Percentiles rank a stretch among this genome's conserved stretches.
Evolutionary conservation across 2,329 filamentous ascomycete genomes (phyloP).

Genomic region (Microdochium nivale): DNA sequence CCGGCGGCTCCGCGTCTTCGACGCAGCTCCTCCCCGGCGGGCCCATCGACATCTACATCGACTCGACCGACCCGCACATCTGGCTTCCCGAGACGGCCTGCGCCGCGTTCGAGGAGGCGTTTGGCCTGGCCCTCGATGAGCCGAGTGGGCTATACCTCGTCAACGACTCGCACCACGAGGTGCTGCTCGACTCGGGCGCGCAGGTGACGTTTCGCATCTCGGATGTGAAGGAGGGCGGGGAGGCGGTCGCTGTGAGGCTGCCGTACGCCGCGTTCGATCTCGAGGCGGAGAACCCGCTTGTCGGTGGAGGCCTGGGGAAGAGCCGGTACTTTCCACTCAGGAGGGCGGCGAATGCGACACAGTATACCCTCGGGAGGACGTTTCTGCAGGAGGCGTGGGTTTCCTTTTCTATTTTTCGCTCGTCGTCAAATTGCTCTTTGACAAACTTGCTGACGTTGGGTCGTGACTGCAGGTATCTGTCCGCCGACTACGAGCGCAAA

Average conservation of each 20-base stretch:
- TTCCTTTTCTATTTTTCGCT: too few relatives aligned
- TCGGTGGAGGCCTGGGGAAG: slow-evolving; percentile 8
- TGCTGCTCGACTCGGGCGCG: slow-evolving; percentile 19
- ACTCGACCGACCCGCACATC: slow-evolving; percentile 25
- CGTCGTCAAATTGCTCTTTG: too few relatives aligned
- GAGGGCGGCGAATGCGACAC: slow-evolving; percentile 20
- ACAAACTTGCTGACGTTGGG: slow-evolving; percentile 2
- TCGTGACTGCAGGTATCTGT: slow-evolving; percentile 16
- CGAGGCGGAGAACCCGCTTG: slow-evolving; percentile 18
- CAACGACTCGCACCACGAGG: slow-evolving; percentile 22
- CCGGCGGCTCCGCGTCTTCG: slow-evolving; percentile 20
- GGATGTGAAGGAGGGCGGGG: slow-evolving; percentile 21
- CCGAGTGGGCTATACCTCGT: slow-evolving; percentile 21
- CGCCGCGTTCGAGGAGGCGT: slow-evolving; percentile 22
- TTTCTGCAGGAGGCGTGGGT: slow-evolving; percentile 26
- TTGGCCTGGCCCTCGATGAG: slow-evolving; percentile 19
- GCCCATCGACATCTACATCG: slow-evolving; percentile 24
- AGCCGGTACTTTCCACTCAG: slow-evolving; percentile 25
- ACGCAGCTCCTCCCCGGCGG: slow-evolving; percentile 16
- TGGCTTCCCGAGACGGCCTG: slow-evolving; percentile 23
- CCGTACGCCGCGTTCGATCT: slow-evolving; percentile 24
- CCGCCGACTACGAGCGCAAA: slow-evolving; percentile 29
- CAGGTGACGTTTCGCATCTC: slow-evolving; percentile 24
- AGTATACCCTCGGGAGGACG: slow-evolving; percentile 24
- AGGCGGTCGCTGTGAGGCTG: slow-evolving; percentile 19